phyloP scores from a whole-genome alignment of 345 rosid species.

The Microcos paniculata region DNA sequence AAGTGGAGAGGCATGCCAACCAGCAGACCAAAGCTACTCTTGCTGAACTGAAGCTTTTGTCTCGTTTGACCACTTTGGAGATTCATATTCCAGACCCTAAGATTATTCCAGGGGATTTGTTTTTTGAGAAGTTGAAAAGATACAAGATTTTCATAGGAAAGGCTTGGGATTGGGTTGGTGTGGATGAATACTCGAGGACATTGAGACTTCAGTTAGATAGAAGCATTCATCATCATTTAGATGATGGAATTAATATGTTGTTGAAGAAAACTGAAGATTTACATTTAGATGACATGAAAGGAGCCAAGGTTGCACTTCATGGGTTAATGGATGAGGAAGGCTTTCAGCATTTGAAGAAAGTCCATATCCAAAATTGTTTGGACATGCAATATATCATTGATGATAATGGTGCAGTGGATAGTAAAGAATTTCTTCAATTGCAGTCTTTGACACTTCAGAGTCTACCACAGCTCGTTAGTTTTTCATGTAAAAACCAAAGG shows the following conservation, averaged over 20 bases:
- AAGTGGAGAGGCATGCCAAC: neutral
- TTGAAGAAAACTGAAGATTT: constrained; percentile 12
- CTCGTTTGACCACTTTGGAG: constrained; percentile 10
- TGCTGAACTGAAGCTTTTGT: constrained; percentile 22
- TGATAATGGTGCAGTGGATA: neutral
- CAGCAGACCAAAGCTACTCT: constrained; percentile 19
- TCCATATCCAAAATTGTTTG: neutral
- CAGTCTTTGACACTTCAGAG: neutral
- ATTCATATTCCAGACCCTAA: constrained; percentile 2
- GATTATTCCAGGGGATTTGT: constrained; percentile 6
- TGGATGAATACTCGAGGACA: neutral
- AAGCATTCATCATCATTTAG: neutral
- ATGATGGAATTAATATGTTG: neutral
- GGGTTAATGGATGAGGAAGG: neutral
- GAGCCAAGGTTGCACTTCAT: neutral
- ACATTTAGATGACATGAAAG: neutral
- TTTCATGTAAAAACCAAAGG: neutral
- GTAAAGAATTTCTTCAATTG: neutral
- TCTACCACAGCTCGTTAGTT: constrained; percentile 3
- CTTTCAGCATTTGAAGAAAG: neutral
- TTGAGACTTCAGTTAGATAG: neutral
- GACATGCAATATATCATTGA: neutral
- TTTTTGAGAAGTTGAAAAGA: neutral
- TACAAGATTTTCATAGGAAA: neutral
- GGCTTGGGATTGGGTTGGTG: neutral